Evolutionary conservation across 2,329 filamentous ascomycete genomes (phyloP).

Genomic region (Cytospora paraplurivora): DNA sequence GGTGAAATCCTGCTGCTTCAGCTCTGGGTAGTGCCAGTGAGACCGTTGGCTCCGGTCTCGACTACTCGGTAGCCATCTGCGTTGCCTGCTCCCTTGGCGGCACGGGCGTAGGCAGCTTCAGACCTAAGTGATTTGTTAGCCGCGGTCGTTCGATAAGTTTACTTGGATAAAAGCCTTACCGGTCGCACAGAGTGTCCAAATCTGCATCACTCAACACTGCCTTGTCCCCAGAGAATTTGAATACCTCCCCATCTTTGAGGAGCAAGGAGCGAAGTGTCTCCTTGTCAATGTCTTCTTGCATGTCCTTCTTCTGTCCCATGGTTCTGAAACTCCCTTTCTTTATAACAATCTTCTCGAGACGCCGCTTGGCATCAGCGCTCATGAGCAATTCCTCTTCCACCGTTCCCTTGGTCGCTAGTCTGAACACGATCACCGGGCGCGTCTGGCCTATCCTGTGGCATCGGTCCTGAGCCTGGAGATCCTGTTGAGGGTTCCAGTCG

Average conservation of each 20-base stretch:
- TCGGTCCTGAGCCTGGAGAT: constrained; percentile 93
- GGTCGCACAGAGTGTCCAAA: constrained; percentile 75
- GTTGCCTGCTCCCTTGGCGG: constrained; percentile 76
- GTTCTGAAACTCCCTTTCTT: constrained; percentile 84
- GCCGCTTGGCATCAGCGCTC: constrained; percentile 86
- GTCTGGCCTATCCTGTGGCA: constrained; percentile 95
- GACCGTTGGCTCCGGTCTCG: constrained; percentile 67
- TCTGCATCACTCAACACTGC: constrained; percentile 76
- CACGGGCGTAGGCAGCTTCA: constrained; percentile 65
- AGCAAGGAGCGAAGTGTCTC: constrained; percentile 65
- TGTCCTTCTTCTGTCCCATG: constrained; percentile 63
- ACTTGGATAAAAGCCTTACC: constrained; percentile 42
- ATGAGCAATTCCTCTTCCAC: constrained; percentile 87
- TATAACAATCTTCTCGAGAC: constrained; percentile 92
- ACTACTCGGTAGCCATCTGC: constrained; percentile 75
- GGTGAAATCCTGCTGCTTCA: background rate
- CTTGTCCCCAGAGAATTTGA: constrained; percentile 59
- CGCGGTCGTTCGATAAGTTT: background rate
- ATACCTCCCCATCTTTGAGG: constrained; percentile 71
- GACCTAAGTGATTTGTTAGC: constrained; percentile 41
- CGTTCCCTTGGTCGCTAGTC: constrained; percentile 88
- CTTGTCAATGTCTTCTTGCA: constrained; percentile 57
- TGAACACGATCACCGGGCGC: constrained; percentile 87
- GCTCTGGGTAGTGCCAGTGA: constrained; percentile 33
- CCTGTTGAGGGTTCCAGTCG: constrained; percentile 95